Evolutionary conservation across 2,329 filamentous ascomycete genomes (phyloP).

Genomic region (Leptographium lundbergii): DNA sequence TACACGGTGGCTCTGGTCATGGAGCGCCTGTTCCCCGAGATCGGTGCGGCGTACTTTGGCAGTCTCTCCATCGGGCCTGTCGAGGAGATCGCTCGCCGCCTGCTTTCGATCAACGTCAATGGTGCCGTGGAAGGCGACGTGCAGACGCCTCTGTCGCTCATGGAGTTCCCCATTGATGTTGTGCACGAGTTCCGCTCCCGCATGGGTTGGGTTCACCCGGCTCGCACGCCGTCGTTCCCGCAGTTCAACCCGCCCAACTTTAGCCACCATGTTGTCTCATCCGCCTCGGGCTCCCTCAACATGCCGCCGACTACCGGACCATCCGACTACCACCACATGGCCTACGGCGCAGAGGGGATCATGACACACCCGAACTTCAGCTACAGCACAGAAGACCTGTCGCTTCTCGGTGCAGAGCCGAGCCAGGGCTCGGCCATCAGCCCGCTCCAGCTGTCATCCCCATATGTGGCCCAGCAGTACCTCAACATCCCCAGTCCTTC

Average conservation of each 20-base stretch:
- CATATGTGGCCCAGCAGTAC: slow-evolving; percentile 42
- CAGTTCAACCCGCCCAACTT: slow-evolving; percentile 46
- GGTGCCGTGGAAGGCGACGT: slow-evolving; percentile 42
- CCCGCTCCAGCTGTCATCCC: slow-evolving; percentile 43
- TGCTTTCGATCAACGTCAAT: slow-evolving; percentile 55
- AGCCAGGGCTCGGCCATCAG: slow-evolving; percentile 35
- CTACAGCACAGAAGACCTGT: slow-evolving; percentile 52
- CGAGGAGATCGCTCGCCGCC: slow-evolving; percentile 70
- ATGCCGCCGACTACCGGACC: slow-evolving; percentile 24
- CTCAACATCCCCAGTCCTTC: slow-evolving; percentile 51
- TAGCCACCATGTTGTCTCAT: slow-evolving; percentile 24
- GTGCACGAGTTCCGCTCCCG: slow-evolving; percentile 55
- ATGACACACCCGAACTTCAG: slow-evolving; percentile 41
- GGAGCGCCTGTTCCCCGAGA: slow-evolving; percentile 83
- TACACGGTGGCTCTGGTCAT: slow-evolving; percentile 80
- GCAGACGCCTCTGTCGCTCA: slow-evolving; percentile 51
- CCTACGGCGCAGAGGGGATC: slow-evolving; percentile 28
- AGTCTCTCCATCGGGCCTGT: slow-evolving; percentile 68
- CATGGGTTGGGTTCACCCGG: slow-evolving; percentile 53
- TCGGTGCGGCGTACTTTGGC: slow-evolving; percentile 80
- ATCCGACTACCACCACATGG: slow-evolving; percentile 27
- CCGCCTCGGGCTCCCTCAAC: slow-evolving; percentile 21
- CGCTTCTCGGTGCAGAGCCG: slow-evolving; percentile 35
- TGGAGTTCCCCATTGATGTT: slow-evolving; percentile 61
- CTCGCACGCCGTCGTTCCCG: slow-evolving; percentile 46